Percentiles rank a stretch among this genome's conserved stretches.
These are phyloP conservation scores for Fusarium equiseti DNA, from an alignment of 2,329 filamentous ascomycete genomes.

Conservation along the genomic window DNA sequence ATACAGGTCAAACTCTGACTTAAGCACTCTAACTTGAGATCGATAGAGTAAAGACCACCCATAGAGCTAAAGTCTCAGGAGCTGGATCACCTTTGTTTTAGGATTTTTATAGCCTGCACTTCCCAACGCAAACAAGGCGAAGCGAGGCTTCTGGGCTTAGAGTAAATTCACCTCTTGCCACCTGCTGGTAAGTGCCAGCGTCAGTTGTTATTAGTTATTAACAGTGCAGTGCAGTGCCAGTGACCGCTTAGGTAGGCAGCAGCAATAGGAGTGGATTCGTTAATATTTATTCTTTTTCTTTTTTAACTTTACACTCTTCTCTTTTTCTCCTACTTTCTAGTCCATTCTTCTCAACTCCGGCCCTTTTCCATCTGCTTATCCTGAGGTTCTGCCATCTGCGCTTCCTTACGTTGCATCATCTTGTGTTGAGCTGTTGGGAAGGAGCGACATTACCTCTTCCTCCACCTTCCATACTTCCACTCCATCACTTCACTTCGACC, in stretches of 20 bases:
- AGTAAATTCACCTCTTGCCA: constrained; percentile 4
- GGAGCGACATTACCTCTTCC: constrained; percentile 6
- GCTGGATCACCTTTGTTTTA: neutral
- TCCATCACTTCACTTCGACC: neutral
- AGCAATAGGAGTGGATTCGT: neutral
- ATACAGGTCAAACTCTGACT: neutral
- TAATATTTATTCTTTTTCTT: neutral
- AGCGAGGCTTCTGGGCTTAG: too few species aligned
- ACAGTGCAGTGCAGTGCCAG: neutral
- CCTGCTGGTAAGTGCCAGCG: constrained; percentile 10
- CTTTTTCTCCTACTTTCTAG: neutral
- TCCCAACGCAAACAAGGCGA: neutral
- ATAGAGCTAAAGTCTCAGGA: neutral
- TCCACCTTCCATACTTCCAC: neutral
- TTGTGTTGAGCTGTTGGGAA: constrained; percentile 18
- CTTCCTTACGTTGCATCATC: constrained; percentile 8
- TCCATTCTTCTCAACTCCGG: neutral
- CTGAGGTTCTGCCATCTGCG: neutral
- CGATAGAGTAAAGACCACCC: neutral
- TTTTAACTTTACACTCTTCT: neutral
- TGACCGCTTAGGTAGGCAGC: neutral
- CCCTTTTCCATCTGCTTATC: constrained; percentile 1
- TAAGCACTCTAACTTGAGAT: neutral
- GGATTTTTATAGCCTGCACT: neutral
- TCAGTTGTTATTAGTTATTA: neutral